These are phyloP conservation scores for Apiospora rasikravindrae DNA, from an alignment of 2,329 filamentous ascomycete species.

Conservation along the genomic window DNA sequence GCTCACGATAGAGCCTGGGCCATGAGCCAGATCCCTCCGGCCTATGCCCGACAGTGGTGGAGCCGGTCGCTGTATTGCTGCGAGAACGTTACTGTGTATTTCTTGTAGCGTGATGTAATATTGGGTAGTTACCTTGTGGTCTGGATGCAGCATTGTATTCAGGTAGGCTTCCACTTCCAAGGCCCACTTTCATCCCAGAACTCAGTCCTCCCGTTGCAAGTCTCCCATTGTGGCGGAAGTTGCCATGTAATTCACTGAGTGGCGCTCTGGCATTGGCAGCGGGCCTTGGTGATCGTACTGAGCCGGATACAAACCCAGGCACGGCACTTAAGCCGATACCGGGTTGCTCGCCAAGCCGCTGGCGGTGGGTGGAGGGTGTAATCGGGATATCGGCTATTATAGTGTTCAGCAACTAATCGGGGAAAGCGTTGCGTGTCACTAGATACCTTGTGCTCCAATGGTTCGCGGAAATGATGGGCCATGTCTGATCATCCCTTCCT, in stretches of 20 bases:
- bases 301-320: conserved; percentile 39
- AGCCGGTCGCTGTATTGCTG: conserved; percentile 23
- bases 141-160: conserved; percentile 27
- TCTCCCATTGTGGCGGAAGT: conserved; percentile 26
- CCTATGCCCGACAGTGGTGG: background rate
- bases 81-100: background rate
- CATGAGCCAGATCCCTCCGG: background rate
- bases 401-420: background rate
- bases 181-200: conserved; percentile 37
- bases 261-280: conserved; percentile 28
- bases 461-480: conserved; percentile 26
- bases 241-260: conserved; percentile 26
- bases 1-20: conserved; percentile 18
- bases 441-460: conserved; percentile 30
- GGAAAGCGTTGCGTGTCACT: background rate
- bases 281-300: conserved; percentile 31
- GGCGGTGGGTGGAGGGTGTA: conserved; percentile 42
- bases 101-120: background rate
- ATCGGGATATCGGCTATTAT: conserved; percentile 37
- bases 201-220: conserved; percentile 35
- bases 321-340: conserved; percentile 37
- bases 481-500: background rate
- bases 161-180: conserved; percentile 26
- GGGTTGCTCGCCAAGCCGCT: conserved; percentile 33
- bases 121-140: conserved; percentile 31